phyloP scores from a whole-genome alignment of 208 protist genomes.

The Leishmania tropica region DNA sequence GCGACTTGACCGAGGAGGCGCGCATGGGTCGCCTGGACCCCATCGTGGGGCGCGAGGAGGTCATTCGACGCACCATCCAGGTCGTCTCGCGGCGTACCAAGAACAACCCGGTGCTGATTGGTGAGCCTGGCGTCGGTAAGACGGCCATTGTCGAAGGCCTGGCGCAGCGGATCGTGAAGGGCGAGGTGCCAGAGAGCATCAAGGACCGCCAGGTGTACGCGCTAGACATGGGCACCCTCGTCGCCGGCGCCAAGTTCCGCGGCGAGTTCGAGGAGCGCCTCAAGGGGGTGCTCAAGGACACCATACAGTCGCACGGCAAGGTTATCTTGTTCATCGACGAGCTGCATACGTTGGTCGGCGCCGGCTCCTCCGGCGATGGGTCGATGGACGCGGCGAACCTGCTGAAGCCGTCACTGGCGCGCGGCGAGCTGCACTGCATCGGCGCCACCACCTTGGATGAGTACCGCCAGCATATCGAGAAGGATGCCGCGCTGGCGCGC shows the following conservation, averaged over 20 bases:
- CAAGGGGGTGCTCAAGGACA: constrained; percentile 99
- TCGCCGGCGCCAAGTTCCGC: constrained; percentile 98
- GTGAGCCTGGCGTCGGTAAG: constrained; percentile 95
- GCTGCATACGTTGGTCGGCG: constrained; percentile 98
- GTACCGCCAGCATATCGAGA: constrained; percentile 98
- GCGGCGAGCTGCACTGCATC: constrained; percentile 96
- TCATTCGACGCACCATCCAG: constrained; percentile 98
- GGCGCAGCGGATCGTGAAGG: constrained; percentile 92
- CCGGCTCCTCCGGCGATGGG: constrained; percentile 91
- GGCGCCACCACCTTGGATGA: constrained; percentile 98
- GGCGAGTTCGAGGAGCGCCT: constrained; percentile 99
- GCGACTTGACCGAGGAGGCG: constrained; percentile 95
- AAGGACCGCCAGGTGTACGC: constrained; percentile 86
- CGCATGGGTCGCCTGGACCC: constrained; percentile 95
- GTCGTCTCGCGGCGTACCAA: constrained; percentile 98
- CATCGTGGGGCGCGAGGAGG: constrained; percentile 99
- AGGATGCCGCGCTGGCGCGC: constrained; percentile 98
- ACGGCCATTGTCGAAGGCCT: constrained; percentile 94
- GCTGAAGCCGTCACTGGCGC: constrained; percentile 98
- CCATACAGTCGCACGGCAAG: constrained; percentile 93
- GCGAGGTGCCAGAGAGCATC: constrained; percentile 92
- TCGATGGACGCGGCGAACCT: constrained; percentile 99
- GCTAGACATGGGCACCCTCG: constrained; percentile 98
- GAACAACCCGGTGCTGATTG: constrained; percentile 99
- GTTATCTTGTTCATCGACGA: constrained; percentile 99